Conservation (phyloP, 139 green algal genomes). For the Trebouxia sp. region DNA sequence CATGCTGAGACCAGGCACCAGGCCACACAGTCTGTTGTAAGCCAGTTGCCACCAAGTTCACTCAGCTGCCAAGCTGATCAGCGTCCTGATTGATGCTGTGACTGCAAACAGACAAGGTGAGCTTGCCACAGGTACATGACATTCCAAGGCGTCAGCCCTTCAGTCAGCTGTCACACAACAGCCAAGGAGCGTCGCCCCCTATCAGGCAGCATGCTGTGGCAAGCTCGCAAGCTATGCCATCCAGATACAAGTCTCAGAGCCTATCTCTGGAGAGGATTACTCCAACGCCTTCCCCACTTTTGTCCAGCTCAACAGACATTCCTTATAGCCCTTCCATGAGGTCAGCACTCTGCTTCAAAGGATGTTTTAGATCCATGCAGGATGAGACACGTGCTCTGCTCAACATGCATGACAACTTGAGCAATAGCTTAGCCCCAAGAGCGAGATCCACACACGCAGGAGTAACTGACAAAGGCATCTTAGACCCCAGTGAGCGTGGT, state of each 20-base stretch:
- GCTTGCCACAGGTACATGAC: not conserved
- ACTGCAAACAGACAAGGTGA: not conserved
- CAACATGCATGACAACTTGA: not conserved
- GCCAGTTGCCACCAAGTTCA: too few relatives aligned
- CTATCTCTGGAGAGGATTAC: not conserved
- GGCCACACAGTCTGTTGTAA: too few relatives aligned
- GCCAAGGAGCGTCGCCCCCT: not conserved
- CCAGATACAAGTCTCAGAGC: not conserved
- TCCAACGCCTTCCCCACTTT: not conserved
- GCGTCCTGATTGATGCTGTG: too few relatives aligned
- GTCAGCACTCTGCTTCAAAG: not conserved
- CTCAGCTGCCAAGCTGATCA: too few relatives aligned
- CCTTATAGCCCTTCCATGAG: conserved; percentile 18
- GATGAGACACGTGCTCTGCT: not conserved
- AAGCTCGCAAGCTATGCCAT: not conserved
- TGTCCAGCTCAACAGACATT: conserved; percentile 14
- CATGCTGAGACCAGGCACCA: too few relatives aligned
- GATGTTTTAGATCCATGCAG: not conserved
- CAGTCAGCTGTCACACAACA: not conserved
- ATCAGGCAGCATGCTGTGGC: not conserved
- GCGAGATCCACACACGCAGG: too few relatives aligned
- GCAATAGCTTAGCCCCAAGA: too few relatives aligned
- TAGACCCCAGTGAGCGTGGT: too few relatives aligned
- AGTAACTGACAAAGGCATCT: too few relatives aligned
- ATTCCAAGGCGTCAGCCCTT: not conserved